A percentile compares a stretch with the other conserved stretches of the same genome.
phyloP scores from a whole-genome alignment of 345 rosid species.

The Salix suchowensis region DNA sequence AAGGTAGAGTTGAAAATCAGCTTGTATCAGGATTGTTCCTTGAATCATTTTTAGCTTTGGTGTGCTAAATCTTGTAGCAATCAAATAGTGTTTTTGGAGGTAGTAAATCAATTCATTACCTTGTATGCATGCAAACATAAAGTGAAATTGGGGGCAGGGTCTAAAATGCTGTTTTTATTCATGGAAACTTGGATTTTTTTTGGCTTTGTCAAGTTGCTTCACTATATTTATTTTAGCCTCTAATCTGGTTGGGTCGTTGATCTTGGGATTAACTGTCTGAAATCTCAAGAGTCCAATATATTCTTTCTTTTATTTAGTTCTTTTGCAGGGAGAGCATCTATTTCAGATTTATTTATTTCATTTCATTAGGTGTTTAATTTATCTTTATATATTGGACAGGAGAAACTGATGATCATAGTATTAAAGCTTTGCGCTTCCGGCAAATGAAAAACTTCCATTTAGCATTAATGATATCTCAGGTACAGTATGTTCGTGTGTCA shows the following conservation, averaged over 20 bases:
- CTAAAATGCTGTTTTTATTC: no score
- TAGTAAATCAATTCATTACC: neutral
- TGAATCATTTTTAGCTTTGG: neutral
- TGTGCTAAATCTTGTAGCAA: neutral
- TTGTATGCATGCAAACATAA: neutral
- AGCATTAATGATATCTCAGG: constrained; percentile 88
- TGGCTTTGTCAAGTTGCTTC: no score
- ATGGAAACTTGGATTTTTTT: no score
- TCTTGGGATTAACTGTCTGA: neutral
- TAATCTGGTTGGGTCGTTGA: neutral
- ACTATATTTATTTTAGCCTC: neutral
- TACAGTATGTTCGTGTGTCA: constrained; percentile 17
- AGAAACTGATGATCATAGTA: constrained; percentile 56
- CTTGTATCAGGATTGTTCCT: neutral
- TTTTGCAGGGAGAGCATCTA: neutral
- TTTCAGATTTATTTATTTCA: no score
- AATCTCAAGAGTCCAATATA: neutral
- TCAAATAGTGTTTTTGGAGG: neutral
- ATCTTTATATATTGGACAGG: constrained; percentile 41
- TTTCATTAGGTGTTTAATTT: neutral
- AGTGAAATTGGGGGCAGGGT: no score
- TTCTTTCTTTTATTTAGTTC: neutral
- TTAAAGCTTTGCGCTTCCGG: constrained; percentile 64
- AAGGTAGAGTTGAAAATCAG: constrained; percentile 44
- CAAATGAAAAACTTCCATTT: constrained; percentile 95